Conservation (phyloP, 208 protist genomes). For the Trypanosoma melophagium region DNA sequence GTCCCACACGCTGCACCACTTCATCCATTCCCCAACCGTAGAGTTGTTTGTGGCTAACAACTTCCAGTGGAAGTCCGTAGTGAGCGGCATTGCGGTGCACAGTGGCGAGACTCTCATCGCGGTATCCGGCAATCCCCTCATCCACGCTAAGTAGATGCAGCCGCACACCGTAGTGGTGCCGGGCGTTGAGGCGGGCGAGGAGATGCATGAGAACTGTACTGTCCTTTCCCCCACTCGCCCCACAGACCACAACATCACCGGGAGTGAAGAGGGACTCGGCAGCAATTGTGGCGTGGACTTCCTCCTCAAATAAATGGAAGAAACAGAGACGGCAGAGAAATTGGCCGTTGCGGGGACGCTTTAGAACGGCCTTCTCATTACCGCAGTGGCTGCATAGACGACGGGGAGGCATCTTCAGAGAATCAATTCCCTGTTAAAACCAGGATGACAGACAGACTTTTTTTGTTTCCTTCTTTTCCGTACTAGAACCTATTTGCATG, state of each 20-base stretch:
- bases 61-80: slow-evolving; percentile 93
- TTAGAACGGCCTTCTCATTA: slow-evolving; percentile 60
- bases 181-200: slow-evolving; percentile 89
- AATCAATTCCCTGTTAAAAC: neutral
- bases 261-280: slow-evolving; percentile 85
- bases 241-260: slow-evolving; percentile 93
- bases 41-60: slow-evolving; percentile 95
- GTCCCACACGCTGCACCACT: slow-evolving; percentile 91
- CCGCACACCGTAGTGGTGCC: slow-evolving; percentile 92
- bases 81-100: slow-evolving; percentile 92
- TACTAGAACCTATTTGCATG: too few relatives aligned
- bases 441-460: too few relatives aligned
- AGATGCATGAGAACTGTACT: slow-evolving; percentile 97
- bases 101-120: slow-evolving; percentile 96
- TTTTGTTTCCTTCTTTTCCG: too few relatives aligned
- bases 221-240: slow-evolving; percentile 96
- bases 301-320: slow-evolving; percentile 92
- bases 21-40: slow-evolving; percentile 98
- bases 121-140: slow-evolving; percentile 98
- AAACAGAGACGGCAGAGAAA: slow-evolving; percentile 95
- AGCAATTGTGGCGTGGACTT: slow-evolving; percentile 96
- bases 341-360: slow-evolving; percentile 88
- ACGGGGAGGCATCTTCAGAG: slow-evolving; percentile 9
- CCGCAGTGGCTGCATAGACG: slow-evolving; percentile 57
- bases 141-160: slow-evolving; percentile 96